phyloP scores from a whole-genome alignment of 306 rosid species.

The Macrotyloma uniflorum region DNA sequence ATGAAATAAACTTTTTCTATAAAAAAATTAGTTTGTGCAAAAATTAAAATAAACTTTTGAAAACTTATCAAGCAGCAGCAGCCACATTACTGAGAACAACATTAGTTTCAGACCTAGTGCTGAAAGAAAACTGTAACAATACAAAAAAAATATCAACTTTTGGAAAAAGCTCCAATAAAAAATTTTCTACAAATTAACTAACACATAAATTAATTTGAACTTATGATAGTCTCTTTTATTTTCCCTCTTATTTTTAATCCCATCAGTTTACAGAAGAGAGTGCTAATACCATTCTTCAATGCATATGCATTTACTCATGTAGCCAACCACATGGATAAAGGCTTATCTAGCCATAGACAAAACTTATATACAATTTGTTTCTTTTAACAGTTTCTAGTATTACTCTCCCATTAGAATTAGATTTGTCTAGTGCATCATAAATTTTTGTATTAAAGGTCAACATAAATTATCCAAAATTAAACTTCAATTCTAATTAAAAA shows the following conservation, averaged over 20 bases:
- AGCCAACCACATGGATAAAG: neutral
- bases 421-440: neutral
- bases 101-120: too few species aligned
- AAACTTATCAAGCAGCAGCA: too few species aligned
- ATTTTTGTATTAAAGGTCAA: neutral
- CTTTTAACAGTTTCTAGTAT: neutral
- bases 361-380: neutral
- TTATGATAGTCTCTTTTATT: neutral
- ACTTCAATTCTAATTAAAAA: neutral
- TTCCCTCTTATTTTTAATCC: neutral
- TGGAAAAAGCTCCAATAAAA: too few species aligned
- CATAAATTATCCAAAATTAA: neutral
- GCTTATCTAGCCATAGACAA: neutral
- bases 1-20: neutral
- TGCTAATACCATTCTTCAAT: neutral
- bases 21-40: too few species aligned
- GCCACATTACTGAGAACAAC: too few species aligned
- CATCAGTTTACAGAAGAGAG: neutral
- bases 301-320: neutral
- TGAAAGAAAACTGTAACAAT: too few species aligned
- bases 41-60: too few species aligned
- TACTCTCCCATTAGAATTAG: neutral
- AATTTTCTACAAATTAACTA: too few species aligned
- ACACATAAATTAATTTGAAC: too few species aligned
- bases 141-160: too few species aligned